These are phyloP conservation scores for Zymoseptoria pseudotritici DNA, from an alignment of 2,329 filamentous ascomycete genomes.

Conservation along the genomic window DNA sequence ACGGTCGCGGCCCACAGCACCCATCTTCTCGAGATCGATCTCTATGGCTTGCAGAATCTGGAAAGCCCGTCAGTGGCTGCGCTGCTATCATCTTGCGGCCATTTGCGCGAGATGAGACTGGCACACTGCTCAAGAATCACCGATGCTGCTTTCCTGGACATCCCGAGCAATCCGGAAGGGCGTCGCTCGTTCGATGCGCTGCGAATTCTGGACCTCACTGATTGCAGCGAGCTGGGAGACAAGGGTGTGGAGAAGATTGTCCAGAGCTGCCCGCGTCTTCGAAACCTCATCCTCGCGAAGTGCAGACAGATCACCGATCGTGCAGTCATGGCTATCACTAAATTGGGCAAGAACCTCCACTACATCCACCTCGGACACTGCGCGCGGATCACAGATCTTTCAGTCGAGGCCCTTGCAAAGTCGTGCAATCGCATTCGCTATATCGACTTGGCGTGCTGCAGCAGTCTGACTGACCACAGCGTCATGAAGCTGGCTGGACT, in stretches of 20 bases:
- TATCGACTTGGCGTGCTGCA: constrained; percentile 95
- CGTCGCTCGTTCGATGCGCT: constrained; percentile 64
- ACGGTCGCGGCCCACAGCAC: constrained; percentile 83
- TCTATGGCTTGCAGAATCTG: constrained; percentile 75
- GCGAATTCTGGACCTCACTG: constrained; percentile 88
- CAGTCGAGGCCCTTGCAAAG: constrained; percentile 75
- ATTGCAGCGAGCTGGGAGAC: constrained; percentile 76
- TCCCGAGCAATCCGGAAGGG: constrained; percentile 55
- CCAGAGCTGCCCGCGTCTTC: constrained; percentile 72
- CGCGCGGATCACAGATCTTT: constrained; percentile 79
- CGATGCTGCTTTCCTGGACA: constrained; percentile 76
- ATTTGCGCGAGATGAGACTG: constrained; percentile 83
- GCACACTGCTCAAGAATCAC: constrained; percentile 78
- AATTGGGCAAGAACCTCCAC: constrained; percentile 89
- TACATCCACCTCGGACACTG: constrained; percentile 96
- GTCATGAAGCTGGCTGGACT: constrained; percentile 76
- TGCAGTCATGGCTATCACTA: constrained; percentile 78
- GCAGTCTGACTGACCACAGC: constrained; percentile 77
- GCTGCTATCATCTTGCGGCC: constrained; percentile 67
- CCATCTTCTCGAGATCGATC: constrained; percentile 92
- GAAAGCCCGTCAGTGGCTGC: constrained; percentile 77
- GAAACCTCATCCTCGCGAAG: constrained; percentile 90
- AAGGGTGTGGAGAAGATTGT: constrained; percentile 84
- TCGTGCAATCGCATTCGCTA: constrained; percentile 90
- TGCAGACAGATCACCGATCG: constrained; percentile 87